Evolutionary conservation across 2,329 filamentous ascomycete species (phyloP), one percentile per base, ranked within the genome.

Genomic region (Aspergillus fumigatiaffinis): DNA sequence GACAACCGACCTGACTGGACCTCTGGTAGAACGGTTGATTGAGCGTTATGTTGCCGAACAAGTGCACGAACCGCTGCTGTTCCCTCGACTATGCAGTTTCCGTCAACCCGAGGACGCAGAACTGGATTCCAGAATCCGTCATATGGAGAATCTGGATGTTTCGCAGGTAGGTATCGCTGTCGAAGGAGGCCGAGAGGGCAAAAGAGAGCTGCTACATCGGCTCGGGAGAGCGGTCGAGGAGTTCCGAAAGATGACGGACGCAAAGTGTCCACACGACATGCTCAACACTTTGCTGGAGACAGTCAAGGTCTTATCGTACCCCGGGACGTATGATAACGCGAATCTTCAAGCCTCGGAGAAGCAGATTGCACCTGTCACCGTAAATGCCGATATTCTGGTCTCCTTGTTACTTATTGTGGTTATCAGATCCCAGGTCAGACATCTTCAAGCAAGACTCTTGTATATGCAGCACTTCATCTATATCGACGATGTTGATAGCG

Each of bases 401-500:
- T 97, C 94, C 0, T 78, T 99, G 58, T 81, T 99, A 14, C 81
- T 99, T 21, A 87, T 96, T 60, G 92, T 99, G 17, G 90, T 99
- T 10, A 97, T 99, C 59, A 85, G 93, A 61, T 91, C 93, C 10
- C 90, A 94, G 59, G 87, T 96, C 26, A 87, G 90, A 57, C 88
- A 97, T 73, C 80, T 99, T 8, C 91, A 96, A 66, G 92, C 94
- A 3, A 85, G 93, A 21, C 78, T 99, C 50, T 82, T 89, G n/a
- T 99, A 97, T 71, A 96, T 97, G 82, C 89, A 93, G 47, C 91
- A 96, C 68, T 99, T 97, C 70, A 94, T 97, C 64, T 99, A 96
- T 74, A 92, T 96, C 52, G 94, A 97, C 66, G 94, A 99, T 75
- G 92, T 99, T 8, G 94, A 99, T 64, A 95, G 87, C 60, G 94